Conservation (phyloP, 345 rosid genomes). For the Eucalyptus virginea region DNA sequence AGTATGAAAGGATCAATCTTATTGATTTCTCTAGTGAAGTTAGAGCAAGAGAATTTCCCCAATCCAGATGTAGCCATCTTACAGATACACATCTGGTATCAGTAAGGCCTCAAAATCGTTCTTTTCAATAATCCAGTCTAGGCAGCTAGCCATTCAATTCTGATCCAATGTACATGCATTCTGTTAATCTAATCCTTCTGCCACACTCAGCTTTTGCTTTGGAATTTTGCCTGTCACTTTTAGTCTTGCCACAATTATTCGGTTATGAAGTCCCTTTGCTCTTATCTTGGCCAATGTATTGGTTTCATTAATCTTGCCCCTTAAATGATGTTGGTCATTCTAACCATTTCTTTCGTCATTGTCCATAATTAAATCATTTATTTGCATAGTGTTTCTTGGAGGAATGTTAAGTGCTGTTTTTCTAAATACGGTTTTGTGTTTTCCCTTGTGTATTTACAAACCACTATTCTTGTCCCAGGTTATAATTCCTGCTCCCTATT, state of each 20-base stretch:
- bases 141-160: not conserved
- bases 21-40: not conserved
- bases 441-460: not conserved
- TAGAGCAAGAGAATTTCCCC: not conserved
- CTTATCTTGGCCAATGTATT: not conserved
- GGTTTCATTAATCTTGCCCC: not conserved
- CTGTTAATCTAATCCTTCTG: not conserved
- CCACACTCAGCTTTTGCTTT: not conserved
- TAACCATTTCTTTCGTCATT: not conserved
- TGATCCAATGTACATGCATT: not conserved
- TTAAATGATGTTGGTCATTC: not conserved
- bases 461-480: conserved; percentile 28
- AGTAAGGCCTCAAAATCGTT: not conserved
- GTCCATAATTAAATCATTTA: not conserved
- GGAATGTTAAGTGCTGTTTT: not conserved
- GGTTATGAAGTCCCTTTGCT: not conserved
- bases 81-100: not conserved
- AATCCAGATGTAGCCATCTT: not conserved
- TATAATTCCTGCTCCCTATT: conserved; percentile 90
- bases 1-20: not conserved
- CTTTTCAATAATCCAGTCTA: not conserved
- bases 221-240: not conserved
- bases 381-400: not conserved
- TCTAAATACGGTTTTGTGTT: not conserved
- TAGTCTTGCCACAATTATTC: not conserved